Conservation (phyloP, 1,139 yeast species). For the Pichia sp. region DNA sequence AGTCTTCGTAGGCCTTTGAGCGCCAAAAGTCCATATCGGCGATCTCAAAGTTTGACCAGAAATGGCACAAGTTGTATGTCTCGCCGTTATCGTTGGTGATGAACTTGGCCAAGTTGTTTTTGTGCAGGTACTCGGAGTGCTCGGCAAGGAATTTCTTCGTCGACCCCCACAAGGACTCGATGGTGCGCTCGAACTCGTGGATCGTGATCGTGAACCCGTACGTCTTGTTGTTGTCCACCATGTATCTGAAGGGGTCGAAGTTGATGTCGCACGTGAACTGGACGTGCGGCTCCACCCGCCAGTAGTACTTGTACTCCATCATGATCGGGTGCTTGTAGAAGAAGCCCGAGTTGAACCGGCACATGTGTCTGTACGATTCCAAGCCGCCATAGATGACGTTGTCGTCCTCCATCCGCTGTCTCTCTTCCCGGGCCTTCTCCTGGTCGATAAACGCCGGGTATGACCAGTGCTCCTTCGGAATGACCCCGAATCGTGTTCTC, state of each 20-base stretch:
- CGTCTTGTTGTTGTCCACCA: slow-evolving; percentile 53
- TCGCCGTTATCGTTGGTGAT: slow-evolving; percentile 48
- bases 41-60: slow-evolving; percentile 57
- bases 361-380: slow-evolving; percentile 72
- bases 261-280: slow-evolving; percentile 58
- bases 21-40: slow-evolving; percentile 54
- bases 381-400: slow-evolving; percentile 59
- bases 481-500: slow-evolving; percentile 53
- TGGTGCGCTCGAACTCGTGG: slow-evolving; percentile 54
- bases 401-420: slow-evolving; percentile 45
- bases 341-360: slow-evolving; percentile 67
- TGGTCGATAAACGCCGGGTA: slow-evolving; percentile 60
- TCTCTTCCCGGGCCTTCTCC: slow-evolving; percentile 46
- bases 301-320: slow-evolving; percentile 57
- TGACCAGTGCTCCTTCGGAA: slow-evolving; percentile 65
- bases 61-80: slow-evolving; percentile 54
- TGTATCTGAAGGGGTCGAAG: slow-evolving; percentile 59
- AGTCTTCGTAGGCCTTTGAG: slow-evolving; percentile 42
- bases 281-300: slow-evolving; percentile 73
- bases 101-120: slow-evolving; percentile 44
- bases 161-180: slow-evolving; percentile 56
- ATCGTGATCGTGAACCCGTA: slow-evolving; percentile 69
- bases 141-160: slow-evolving; percentile 46
- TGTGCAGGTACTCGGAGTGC: slow-evolving; percentile 44
- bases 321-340: slow-evolving; percentile 54